These are phyloP conservation scores for Exophiala mesophila DNA, from an alignment of 2,329 filamentous ascomycete genomes.

Conservation along the genomic window DNA sequence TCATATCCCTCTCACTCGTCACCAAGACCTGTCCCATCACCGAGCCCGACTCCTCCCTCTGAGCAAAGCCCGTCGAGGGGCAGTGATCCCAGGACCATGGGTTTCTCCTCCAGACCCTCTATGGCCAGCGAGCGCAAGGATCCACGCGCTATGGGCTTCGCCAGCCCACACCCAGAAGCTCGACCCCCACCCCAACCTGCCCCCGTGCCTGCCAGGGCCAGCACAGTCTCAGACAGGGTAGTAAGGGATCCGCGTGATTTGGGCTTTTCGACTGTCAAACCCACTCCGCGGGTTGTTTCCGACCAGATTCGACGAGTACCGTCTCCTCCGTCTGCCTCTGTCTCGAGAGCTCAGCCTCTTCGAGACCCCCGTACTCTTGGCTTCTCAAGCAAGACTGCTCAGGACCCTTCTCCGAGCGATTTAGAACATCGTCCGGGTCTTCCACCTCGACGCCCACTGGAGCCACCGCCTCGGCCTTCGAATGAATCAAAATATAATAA, in stretches of 20 bases:
- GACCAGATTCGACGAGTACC: slow-evolving; percentile 17
- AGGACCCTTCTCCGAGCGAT: slow-evolving; percentile 6
- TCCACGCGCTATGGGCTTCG: slow-evolving; percentile 17
- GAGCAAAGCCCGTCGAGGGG: background rate
- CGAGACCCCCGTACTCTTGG: slow-evolving; percentile 25
- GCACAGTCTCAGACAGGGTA: slow-evolving; percentile 19
- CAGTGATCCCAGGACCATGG: background rate
- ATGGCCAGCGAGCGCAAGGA: slow-evolving; percentile 11
- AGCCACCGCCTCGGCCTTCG: slow-evolving; percentile 23
- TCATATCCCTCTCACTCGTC: background rate
- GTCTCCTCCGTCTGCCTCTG: slow-evolving; percentile 24
- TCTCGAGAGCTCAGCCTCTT: slow-evolving; percentile 2
- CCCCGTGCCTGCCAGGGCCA: slow-evolving; percentile 17
- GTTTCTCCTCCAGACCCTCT: background rate
- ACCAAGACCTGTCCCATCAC: background rate
- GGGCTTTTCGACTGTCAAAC: slow-evolving; percentile 39
- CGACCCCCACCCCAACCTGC: slow-evolving; percentile 10
- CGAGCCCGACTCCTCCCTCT: background rate
- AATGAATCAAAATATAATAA: slow-evolving; percentile 22
- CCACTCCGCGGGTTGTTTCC: slow-evolving; percentile 36
- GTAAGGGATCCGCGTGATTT: slow-evolving; percentile 30
- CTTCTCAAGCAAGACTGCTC: slow-evolving; percentile 11
- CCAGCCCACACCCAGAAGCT: slow-evolving; percentile 10
- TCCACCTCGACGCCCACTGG: slow-evolving; percentile 39
- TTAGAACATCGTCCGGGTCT: slow-evolving; percentile 45